Evolutionary conservation across 2,329 filamentous ascomycete genomes (phyloP), one percentile per base, ranked within the genome.

Genomic region (Colletotrichum lindemuthianum): DNA sequence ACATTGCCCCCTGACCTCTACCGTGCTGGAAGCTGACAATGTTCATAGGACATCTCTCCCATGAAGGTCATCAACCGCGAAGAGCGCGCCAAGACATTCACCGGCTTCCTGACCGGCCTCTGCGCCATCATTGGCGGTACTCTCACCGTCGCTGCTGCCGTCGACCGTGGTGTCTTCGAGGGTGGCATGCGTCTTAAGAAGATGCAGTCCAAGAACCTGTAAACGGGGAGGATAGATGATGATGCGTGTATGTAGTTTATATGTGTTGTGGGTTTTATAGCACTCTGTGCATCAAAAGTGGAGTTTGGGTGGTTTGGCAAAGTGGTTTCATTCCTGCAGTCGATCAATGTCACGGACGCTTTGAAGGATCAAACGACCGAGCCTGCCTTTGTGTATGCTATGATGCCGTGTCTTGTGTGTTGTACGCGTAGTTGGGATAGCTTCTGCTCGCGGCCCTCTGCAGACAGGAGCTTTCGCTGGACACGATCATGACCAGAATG

Each of bases 61-160:
- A 99, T 99, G 96, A 99, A 98, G 82, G 95, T 99, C 66, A 91
- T 99, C 79, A 99, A 99, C 82, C 91, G 94, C 59, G 96, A 99
- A 81, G 90, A 92, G 70, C 88, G 92, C 50, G 84, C 90, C 66
- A 98, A 98, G 84, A 91, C 91, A 5, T 96, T 99, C 76, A 88
- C 92, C 0, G 92, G 92, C 15, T 99, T 99, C 83, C 79, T 99
- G 63, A 95, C 96, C 1, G 96, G 96, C 51, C 88, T 99, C 16
- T 99, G 96, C 77, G 95, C 95, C 41, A 91, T 98, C 66, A 90
- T 99, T 54, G 96, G 96, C 67, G 96, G 96, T 70, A 99, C 96
- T 0, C 80, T 99, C 69, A 99, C 96, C 0, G 96, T 99, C 15
- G 96, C 96, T 10, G 96, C 96, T 6, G 96, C 96, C 5, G 82